Percentiles rank a stretch among this genome's conserved stretches.
phyloP scores from a whole-genome alignment of 768 basidiomycete genomes.

The Leucosporidium creatinivorum region DNA sequence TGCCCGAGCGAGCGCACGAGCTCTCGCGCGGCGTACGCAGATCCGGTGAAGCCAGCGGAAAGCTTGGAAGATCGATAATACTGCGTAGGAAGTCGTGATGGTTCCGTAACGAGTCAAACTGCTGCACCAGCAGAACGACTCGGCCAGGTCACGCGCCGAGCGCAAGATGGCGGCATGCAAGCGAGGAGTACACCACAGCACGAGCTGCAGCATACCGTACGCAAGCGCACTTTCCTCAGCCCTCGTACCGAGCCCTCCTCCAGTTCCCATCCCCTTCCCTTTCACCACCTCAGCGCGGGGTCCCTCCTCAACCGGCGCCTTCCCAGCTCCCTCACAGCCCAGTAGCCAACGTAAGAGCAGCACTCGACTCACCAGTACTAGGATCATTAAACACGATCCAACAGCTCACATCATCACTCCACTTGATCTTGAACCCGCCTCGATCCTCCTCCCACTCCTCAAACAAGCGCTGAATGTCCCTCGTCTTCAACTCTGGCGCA shows the following conservation, averaged over 20 bases:
- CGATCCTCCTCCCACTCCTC: constrained; percentile 73
- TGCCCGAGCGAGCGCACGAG: no score
- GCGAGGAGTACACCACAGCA: no score
- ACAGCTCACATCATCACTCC: constrained; percentile 93
- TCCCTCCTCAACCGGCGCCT: no score
- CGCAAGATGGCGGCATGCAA: no score
- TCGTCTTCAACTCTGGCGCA: constrained; percentile 90
- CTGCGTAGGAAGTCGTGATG: no score
- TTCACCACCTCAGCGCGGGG: not conserved
- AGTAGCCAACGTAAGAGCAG: not conserved
- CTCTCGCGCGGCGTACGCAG: no score
- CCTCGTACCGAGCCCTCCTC: not conserved
- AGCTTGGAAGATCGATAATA: no score
- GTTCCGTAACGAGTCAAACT: no score
- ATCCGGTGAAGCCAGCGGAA: no score
- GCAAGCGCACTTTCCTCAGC: not conserved
- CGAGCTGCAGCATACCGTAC: no score
- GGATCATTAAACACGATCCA: constrained; percentile 92
- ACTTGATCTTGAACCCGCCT: constrained; percentile 98
- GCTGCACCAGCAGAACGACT: no score
- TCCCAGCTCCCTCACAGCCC: not conserved
- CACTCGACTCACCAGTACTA: constrained; percentile 61
- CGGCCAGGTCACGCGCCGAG: no score
- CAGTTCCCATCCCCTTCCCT: not conserved
- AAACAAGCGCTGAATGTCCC: constrained; percentile 88